Conservation (phyloP, 108 stramenopile species). For the Skeletonema potamos region DNA sequence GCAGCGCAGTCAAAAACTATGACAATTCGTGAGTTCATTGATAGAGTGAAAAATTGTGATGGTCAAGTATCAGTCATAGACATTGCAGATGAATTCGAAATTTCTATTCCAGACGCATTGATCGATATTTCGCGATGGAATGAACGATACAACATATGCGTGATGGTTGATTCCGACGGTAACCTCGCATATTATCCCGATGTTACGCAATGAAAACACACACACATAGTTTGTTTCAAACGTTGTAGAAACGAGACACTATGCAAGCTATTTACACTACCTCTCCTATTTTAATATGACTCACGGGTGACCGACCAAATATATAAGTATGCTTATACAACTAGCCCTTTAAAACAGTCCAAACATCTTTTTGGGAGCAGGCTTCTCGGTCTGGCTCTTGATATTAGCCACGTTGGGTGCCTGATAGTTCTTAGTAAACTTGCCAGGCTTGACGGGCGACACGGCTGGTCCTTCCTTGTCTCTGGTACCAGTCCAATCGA, state of each 20-base stretch:
- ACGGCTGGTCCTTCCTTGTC: conserved; percentile 21
- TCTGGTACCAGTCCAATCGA: conserved; percentile 81
- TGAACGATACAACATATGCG: neutral
- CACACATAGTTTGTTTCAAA: neutral
- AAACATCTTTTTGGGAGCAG: conserved; percentile 63
- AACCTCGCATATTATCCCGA: neutral
- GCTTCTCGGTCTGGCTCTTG: conserved; percentile 30
- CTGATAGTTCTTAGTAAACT: conserved; percentile 80
- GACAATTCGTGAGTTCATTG: conserved; percentile 47
- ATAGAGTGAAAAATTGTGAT: conserved; percentile 22
- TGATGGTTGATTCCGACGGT: neutral
- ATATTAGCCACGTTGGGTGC: conserved; percentile 67
- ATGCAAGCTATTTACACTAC: neutral
- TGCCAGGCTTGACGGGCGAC: conserved; percentile 13
- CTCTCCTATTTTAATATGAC: neutral
- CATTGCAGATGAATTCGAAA: conserved; percentile 45
- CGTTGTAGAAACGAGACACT: neutral
- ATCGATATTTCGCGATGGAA: conserved; percentile 37
- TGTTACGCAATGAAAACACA: neutral
- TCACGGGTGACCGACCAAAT: neutral
- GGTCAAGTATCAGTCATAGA: conserved; percentile 27
- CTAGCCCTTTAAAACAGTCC: conserved; percentile 54
- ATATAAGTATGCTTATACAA: neutral
- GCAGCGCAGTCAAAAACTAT: neutral
- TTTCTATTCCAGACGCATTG: conserved; percentile 3